Evolutionary conservation across 78 protist species (phyloP).

Genomic region (Monocercomonoides exilis): DNA sequence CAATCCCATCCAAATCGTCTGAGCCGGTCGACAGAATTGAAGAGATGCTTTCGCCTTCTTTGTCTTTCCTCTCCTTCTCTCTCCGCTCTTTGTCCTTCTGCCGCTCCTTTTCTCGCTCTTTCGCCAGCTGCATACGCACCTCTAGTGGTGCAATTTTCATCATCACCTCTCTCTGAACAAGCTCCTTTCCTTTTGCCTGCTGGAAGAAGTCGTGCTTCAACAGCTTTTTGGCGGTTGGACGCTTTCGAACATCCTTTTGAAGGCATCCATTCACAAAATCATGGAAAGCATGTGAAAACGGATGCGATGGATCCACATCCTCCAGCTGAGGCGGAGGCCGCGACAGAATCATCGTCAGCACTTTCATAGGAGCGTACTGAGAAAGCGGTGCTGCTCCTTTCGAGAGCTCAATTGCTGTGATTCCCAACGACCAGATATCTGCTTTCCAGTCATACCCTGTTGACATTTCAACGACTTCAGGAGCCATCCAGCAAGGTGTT

Average conservation of each 20-base stretch:
- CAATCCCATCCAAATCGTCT: too few relatives aligned
- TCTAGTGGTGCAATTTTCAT: not conserved
- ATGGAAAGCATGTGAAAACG: not conserved
- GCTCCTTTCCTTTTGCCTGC: not conserved
- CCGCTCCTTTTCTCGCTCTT: too few relatives aligned
- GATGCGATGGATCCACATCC: not conserved
- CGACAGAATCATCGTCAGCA: not conserved
- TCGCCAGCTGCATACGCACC: not conserved
- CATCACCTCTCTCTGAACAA: not conserved
- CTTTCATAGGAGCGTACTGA: constrained; percentile 10
- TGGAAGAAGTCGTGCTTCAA: not conserved
- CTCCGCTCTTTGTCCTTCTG: too few relatives aligned
- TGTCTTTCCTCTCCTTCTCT: too few relatives aligned
- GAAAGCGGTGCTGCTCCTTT: not conserved
- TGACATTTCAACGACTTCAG: not conserved
- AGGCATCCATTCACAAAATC: not conserved
- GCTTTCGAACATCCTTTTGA: not conserved
- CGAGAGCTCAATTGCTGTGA: constrained; percentile 9
- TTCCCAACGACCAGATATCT: constrained; percentile 10
- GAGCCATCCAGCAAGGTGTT: constrained; percentile 26
- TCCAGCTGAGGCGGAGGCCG: constrained; percentile 8
- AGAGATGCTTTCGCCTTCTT: too few relatives aligned
- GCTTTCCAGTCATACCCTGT: not conserved
- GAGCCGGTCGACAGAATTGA: too few relatives aligned
- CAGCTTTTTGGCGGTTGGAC: not conserved